Conservation (phyloP, 1,284 basidiomycete genomes). For the Hypsizygus ulmarius region DNA sequence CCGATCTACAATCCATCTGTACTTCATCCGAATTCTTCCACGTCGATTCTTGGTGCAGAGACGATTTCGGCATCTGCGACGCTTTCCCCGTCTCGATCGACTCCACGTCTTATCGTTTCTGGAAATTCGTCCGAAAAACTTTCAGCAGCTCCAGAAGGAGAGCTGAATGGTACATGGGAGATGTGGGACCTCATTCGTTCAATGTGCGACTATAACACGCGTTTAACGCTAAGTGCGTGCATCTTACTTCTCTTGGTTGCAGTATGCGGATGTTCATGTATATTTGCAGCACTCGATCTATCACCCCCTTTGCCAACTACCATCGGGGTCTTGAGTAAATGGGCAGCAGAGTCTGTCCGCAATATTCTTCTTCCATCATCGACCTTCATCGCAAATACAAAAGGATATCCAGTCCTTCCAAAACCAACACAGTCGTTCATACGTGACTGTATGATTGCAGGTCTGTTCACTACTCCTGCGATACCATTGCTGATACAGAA, state of each 20-base stretch:
- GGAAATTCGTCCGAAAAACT: constrained; percentile 26
- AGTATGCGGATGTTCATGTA: constrained; percentile 1
- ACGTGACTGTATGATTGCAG: constrained; percentile 81
- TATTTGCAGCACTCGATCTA: constrained; percentile 79
- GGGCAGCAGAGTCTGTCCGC: constrained; percentile 90
- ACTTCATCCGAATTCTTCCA: constrained; percentile 37
- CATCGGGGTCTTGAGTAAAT: constrained; percentile 71
- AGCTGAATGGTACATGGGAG: constrained; percentile 90
- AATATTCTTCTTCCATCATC: constrained; percentile 87
- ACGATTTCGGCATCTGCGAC: constrained; percentile 16
- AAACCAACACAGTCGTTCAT: constrained; percentile 91
- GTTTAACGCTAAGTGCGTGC: constrained; percentile 76
- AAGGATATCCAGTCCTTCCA: constrained; percentile 95
- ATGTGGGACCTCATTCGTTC: constrained; percentile 95
- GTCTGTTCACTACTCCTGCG: constrained; percentile 25
- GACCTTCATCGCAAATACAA: constrained; percentile 92
- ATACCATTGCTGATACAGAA: constrained; percentile 16
- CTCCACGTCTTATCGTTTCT: constrained; percentile 38
- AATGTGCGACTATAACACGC: constrained; percentile 83
- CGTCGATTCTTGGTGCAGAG: constrained; percentile 19
- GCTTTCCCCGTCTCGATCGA: constrained; percentile 20
- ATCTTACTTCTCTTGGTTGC: constrained; percentile 5
- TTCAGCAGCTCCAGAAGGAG: constrained; percentile 44
- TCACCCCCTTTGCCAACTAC: constrained; percentile 81
- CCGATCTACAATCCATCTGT: constrained; percentile 79